A percentile compares a stretch with the other conserved stretches of the same genome.
Conservation (phyloP, 345 rosid species). For the Clarkia xantiana region DNA sequence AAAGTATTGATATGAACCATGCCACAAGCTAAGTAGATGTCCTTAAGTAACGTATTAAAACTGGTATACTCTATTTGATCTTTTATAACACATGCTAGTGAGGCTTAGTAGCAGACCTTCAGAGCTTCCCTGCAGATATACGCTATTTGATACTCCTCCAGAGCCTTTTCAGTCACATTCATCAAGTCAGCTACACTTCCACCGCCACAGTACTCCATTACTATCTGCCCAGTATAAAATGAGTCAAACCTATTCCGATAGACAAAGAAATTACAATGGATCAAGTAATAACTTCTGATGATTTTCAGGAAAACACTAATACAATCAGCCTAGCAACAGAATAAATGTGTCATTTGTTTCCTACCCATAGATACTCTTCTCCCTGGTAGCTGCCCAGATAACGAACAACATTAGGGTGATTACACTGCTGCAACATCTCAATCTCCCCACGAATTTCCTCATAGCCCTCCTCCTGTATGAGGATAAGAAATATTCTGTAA, state of each 20-base stretch:
- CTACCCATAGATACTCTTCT: conserved; percentile 96
- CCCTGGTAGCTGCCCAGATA: conserved; percentile 98
- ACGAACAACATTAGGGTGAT: conserved; percentile 90
- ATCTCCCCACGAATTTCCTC: conserved; percentile 98
- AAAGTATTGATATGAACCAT: too few relatives aligned
- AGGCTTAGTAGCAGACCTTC: conserved; percentile 38
- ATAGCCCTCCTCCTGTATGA: conserved; percentile 84
- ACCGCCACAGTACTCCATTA: conserved; percentile 99
- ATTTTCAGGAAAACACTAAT: neutral
- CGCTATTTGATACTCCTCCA: conserved; percentile 96
- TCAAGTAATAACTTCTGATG: neutral
- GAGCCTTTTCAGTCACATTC: conserved; percentile 75
- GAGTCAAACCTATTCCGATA: conserved; percentile 6
- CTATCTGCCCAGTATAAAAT: conserved; percentile 47
- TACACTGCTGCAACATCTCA: conserved; percentile 98
- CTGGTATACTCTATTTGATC: neutral
- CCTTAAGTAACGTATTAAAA: too few relatives aligned
- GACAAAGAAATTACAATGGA: neutral
- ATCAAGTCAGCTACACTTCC: conserved; percentile 96
- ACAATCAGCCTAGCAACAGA: neutral
- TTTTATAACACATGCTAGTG: conserved; percentile 5
- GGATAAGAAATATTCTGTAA: neutral
- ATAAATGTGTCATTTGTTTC: conserved; percentile 6
- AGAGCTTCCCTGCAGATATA: conserved; percentile 85
- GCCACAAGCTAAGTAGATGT: too few relatives aligned